Evolutionary conservation across 2,329 filamentous ascomycete species (phyloP).

Genomic region (Colletotrichum sp.): DNA sequence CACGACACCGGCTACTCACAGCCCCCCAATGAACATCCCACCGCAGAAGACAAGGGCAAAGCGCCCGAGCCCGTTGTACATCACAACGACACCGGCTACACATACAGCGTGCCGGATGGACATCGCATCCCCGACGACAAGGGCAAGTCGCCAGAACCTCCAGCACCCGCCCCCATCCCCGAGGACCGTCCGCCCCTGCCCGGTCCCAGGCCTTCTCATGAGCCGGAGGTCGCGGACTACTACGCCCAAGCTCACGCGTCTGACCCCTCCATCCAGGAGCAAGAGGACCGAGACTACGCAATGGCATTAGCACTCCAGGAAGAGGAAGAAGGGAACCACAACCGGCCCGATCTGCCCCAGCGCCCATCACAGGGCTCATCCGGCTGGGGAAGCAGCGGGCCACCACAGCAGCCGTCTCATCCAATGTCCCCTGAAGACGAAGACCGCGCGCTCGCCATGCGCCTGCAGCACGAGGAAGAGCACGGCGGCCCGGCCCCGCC

Average conservation of each 20-base stretch:
- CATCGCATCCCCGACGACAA: neutral
- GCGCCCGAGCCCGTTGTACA: neutral
- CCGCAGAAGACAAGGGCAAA: neutral
- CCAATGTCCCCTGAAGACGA: slow-evolving; percentile 4
- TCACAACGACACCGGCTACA: neutral
- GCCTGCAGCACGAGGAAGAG: slow-evolving; percentile 9
- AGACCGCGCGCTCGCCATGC: slow-evolving; percentile 7
- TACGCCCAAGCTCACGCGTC: slow-evolving; percentile 8
- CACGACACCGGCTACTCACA: neutral
- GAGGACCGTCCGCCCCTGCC: neutral
- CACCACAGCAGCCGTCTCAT: neutral
- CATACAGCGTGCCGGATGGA: neutral
- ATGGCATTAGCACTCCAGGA: slow-evolving; percentile 17
- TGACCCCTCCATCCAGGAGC: slow-evolving; percentile 1
- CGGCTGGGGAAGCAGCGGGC: neutral
- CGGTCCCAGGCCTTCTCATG: neutral
- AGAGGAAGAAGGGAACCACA: slow-evolving; percentile 1
- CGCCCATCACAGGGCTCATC: neutral
- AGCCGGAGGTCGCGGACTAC: slow-evolving; percentile 1
- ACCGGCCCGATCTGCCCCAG: slow-evolving; percentile 1
- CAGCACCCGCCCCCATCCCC: neutral
- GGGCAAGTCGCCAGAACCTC: neutral
- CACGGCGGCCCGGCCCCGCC: neutral
- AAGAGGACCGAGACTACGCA: slow-evolving; percentile 15
- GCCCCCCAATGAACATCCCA: neutral